phyloP scores from a whole-genome alignment of 1,139 yeast species.

The Diutina mesorugosa region DNA sequence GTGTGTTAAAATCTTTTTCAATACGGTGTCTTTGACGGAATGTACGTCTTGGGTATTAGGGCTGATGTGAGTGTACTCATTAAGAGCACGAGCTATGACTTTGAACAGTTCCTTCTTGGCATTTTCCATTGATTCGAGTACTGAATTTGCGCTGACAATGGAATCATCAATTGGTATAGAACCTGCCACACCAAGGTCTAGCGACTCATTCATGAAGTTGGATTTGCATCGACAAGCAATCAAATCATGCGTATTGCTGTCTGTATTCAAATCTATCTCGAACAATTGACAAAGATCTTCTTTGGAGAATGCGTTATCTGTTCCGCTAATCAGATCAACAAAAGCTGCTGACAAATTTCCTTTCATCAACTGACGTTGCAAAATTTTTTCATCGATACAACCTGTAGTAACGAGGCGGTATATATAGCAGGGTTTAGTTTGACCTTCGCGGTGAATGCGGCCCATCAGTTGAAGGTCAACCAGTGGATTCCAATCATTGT shows the following conservation, averaged over 20 bases:
- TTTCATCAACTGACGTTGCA: slow-evolving; percentile 87
- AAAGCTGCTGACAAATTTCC: slow-evolving; percentile 69
- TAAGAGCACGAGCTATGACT: not conserved
- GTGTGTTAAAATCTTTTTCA: not conserved
- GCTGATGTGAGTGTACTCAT: not conserved
- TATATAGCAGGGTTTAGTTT: slow-evolving; percentile 60
- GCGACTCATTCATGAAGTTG: not conserved
- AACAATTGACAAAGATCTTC: slow-evolving; percentile 69
- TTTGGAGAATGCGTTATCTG: slow-evolving; percentile 38
- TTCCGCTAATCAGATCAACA: slow-evolving; percentile 37
- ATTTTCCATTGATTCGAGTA: not conserved
- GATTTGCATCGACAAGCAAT: slow-evolving; percentile 53
- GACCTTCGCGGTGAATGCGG: slow-evolving; percentile 90
- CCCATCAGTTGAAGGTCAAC: slow-evolving; percentile 94
- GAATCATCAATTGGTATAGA: not conserved
- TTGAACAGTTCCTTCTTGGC: not conserved
- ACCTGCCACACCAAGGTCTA: not conserved
- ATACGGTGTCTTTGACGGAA: not conserved
- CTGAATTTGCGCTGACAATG: not conserved
- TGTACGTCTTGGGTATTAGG: not conserved
- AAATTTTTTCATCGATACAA: slow-evolving; percentile 86
- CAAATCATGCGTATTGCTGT: slow-evolving; percentile 73
- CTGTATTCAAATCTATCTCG: slow-evolving; percentile 33
- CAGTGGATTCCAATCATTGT: slow-evolving; percentile 93
- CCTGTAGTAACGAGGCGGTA: slow-evolving; percentile 83